phyloP scores from a whole-genome alignment of 352 stramenopile genomes.

The Phytophthora megakarya region DNA sequence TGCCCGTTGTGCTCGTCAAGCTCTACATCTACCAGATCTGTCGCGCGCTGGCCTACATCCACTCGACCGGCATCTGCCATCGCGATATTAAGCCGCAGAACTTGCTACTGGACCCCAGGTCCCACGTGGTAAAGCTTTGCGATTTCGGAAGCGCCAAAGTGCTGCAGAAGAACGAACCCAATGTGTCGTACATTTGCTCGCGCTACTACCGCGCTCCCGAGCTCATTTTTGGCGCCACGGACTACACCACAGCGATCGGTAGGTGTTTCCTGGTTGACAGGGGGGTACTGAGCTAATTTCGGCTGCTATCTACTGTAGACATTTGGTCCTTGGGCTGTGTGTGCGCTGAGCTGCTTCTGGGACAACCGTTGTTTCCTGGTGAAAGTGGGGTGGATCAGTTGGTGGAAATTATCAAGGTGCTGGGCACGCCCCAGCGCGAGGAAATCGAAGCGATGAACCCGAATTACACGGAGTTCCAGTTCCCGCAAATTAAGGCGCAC shows the following conservation, averaged over 20 bases:
- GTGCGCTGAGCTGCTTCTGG: conserved; percentile 97
- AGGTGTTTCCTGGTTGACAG: conserved; percentile 5
- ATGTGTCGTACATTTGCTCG: conserved; percentile 99
- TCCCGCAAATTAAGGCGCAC: conserved; percentile 99
- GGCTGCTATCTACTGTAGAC: conserved; percentile 65
- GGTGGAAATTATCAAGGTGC: conserved; percentile 99
- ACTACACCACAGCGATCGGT: conserved; percentile 99
- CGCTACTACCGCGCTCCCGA: conserved; percentile 99
- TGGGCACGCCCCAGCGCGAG: conserved; percentile 98
- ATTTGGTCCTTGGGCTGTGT: conserved; percentile 98
- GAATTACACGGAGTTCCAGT: conserved; percentile 99
- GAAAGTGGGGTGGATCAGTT: conserved; percentile 99
- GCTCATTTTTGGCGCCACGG: conserved; percentile 99
- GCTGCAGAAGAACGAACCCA: conserved; percentile 97
- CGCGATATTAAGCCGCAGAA: conserved; percentile 99
- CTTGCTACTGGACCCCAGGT: conserved; percentile 96
- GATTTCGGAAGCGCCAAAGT: conserved; percentile 98
- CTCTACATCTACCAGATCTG: conserved; percentile 99
- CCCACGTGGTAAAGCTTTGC: conserved; percentile 98
- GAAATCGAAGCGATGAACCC: conserved; percentile 99
- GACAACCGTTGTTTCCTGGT: conserved; percentile 98
- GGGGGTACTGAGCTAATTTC: not conserved
- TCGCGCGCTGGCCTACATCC: conserved; percentile 97
- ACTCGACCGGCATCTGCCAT: conserved; percentile 98
- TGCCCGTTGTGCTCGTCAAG: conserved; percentile 97